phyloP scores from a whole-genome alignment of 371 early-diverging fungal genomes.

The Mucor circinelloides region DNA sequence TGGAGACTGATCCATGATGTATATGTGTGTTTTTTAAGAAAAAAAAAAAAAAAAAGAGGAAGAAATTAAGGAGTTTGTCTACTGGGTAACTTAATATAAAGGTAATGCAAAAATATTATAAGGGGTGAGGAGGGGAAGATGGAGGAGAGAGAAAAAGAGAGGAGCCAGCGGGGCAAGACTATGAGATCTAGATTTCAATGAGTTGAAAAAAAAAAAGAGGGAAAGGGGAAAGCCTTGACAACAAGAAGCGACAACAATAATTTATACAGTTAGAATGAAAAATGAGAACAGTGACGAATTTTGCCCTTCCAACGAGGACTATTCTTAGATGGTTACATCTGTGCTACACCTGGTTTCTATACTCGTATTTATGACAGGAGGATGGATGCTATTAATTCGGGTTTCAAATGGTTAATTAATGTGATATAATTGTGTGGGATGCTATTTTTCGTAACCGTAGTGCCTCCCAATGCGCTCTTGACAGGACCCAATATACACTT shows the following conservation, averaged over 20 bases:
- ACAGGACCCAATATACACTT: too few relatives aligned
- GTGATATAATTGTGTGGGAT: not conserved
- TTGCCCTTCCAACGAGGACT: not conserved
- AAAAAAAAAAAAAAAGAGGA: not conserved
- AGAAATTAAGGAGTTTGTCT: not conserved
- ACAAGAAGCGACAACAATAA: not conserved
- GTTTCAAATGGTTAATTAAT: not conserved
- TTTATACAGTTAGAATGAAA: not conserved
- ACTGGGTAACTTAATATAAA: not conserved
- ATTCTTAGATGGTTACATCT: not conserved
- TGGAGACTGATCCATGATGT: not conserved
- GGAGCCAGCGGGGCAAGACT: not conserved
- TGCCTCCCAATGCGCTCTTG: not conserved
- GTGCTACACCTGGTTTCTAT: not conserved
- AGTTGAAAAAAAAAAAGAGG: not conserved
- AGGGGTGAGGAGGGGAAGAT: not conserved
- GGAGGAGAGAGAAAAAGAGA: constrained; percentile 1
- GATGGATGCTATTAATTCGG: not conserved
- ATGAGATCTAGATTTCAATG: not conserved
- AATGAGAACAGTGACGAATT: not conserved
- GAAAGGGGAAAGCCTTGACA: not conserved
- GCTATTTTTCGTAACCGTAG: not conserved
- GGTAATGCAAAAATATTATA: not conserved
- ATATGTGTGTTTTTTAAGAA: not conserved
- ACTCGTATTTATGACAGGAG: constrained; percentile 4